phyloP scores from a whole-genome alignment of 371 early-diverging fungal genomes.

The Lichtheimia hyalospora region DNA sequence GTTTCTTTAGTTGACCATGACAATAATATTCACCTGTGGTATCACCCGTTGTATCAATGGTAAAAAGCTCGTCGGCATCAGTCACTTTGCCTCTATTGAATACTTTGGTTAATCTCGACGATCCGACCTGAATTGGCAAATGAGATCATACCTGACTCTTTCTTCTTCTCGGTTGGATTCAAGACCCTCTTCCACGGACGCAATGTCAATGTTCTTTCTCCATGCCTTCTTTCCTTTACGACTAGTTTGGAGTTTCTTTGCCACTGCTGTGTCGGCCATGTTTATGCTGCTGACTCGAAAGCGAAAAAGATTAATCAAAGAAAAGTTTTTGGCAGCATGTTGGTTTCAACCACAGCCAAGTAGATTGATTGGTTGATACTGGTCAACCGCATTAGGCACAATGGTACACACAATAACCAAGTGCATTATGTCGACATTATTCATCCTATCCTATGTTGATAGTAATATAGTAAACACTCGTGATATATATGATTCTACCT shows the following conservation, averaged over 20 bases:
- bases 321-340: no score
- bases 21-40: conserved; percentile 35
- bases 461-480: no score
- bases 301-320: no score
- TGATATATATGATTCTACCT: no score
- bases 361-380: no score
- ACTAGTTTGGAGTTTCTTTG: conserved; percentile 41
- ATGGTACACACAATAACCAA: no score
- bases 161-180: conserved; percentile 79
- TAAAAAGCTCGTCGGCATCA: conserved; percentile 69
- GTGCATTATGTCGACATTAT: no score
- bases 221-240: conserved; percentile 93
- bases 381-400: no score
- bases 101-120: neutral
- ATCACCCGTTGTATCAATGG: conserved; percentile 74
- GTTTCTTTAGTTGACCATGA: neutral
- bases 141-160: conserved; percentile 56
- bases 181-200: conserved; percentile 73
- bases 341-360: no score
- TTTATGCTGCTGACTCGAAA: neutral
- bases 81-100: conserved; percentile 53
- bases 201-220: conserved; percentile 91
- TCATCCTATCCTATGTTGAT: no score
- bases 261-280: conserved; percentile 12
- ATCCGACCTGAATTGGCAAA: neutral